Evolutionary conservation across 495 filamentous ascomycete genomes (phyloP), one percentile per base, ranked within the genome.

Genomic region (Neurospora africana): DNA sequence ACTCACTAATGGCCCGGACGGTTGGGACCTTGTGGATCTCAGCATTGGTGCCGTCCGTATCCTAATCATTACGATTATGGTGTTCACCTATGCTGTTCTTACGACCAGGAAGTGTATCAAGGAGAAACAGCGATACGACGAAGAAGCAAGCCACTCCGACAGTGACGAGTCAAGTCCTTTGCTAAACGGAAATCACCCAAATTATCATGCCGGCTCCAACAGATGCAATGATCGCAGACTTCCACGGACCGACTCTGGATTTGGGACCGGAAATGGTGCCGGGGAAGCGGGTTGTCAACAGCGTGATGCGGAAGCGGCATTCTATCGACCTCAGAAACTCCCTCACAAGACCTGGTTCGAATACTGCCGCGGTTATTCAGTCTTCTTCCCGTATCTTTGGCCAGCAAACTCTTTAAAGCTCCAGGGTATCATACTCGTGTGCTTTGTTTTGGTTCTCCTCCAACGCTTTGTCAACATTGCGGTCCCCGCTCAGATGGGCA

Each of bases 361-460:
- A 79, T 99, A 99, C 78, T 82, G 95, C 68, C 89, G 89, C 72
- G 91, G 92, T 23, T 98, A 97, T 79, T 90, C 89, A 21, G 83
- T 97, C 30, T 96, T 98, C 82, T 94, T 97, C 80, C 94, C 93
- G 0, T 98, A 97, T 77, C 88, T 97, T 53, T 98, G 95, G 95
- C 95, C 93, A 19, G 90, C 88, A 72, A 93, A 93, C 75, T 88
- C 92, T 35, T 80, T 84, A 40, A 83, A 82, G 74, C 84, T 97
- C 30, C 91, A 97, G 82, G 68, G 91, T 33, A 82, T 92, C 47
- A 91, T 95, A n/a, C 73, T 96, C 4, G 72, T 92, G 43, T 97
- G 95, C 81, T 91, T 97, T 75, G 38, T 88, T 30, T 84, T 98
- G 47, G 86, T 96, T 23, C 79, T 95, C 47, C 73, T 91, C 17